Percentiles rank a stretch among this genome's conserved stretches.
Evolutionary conservation across 179 eudicot genomes (phyloP).

Genomic region (Spinacia oleracea): DNA sequence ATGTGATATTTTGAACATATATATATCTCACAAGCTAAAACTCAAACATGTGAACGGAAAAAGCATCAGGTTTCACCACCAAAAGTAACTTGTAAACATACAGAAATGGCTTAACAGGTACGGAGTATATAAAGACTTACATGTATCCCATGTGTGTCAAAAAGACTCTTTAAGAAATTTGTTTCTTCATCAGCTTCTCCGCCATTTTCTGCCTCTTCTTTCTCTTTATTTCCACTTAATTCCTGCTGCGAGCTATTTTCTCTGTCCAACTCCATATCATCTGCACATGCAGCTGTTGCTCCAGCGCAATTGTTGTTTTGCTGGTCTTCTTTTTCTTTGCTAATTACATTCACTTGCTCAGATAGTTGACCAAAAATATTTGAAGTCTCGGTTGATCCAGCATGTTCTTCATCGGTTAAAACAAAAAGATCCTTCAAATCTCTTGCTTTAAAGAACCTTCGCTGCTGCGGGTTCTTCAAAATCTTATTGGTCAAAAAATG

Average conservation of each 20-base stretch:
- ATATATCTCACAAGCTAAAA: not conserved
- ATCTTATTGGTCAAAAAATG: conserved; percentile 93
- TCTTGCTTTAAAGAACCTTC: conserved; percentile 89
- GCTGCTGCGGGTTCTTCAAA: conserved; percentile 94
- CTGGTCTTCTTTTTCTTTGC: conserved; percentile 44
- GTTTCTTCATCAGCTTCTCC: conserved; percentile 62
- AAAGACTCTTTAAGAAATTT: conserved; percentile 66
- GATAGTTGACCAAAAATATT: conserved; percentile 77
- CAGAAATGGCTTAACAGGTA: conserved; percentile 13
- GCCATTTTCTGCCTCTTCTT: conserved; percentile 42
- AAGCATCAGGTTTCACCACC: not conserved
- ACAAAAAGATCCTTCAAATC: conserved; percentile 90
- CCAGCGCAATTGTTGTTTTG: conserved; percentile 29
- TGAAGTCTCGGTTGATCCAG: conserved; percentile 81
- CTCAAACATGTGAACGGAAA: not conserved
- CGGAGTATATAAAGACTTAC: conserved; percentile 55
- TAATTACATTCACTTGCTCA: conserved; percentile 71
- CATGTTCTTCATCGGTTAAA: conserved; percentile 65
- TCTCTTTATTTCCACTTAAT: conserved; percentile 39
- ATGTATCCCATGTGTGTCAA: conserved; percentile 95
- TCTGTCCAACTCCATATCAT: conserved; percentile 29
- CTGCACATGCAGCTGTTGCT: conserved; percentile 27
- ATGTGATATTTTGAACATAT: not conserved
- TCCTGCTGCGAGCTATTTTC: conserved; percentile 27
- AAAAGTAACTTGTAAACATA: not conserved